Evolutionary conservation across 2,329 filamentous ascomycete species (phyloP), one percentile per base, ranked within the genome.

Genomic region (Periconia sp.): DNA sequence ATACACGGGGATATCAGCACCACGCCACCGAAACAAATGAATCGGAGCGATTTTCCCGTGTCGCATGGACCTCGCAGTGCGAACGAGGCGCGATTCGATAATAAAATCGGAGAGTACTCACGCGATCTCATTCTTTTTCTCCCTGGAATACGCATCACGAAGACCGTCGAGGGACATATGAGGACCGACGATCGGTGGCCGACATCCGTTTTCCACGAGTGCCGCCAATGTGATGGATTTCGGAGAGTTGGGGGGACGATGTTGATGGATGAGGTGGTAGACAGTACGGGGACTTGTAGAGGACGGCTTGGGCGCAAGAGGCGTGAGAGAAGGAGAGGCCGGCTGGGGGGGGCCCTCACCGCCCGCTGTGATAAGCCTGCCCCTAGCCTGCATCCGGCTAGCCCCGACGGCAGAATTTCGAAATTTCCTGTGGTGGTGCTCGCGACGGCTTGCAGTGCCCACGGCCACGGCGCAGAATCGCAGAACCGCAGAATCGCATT

Each of bases 151-250:
- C 55, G 63, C 69, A 69, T 72, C 66, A 64, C 71, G 69, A 59
- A 69, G 59, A 55, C 65, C 65, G 65, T 73, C 70, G 65, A 75
- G 63, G 66, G 73, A 77, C 75, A 78, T 78, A 71, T 70, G 72
- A 73, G 58, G 53, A 57, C 60, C 54, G 58, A 59, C 57, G 47
- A 59, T 54, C 64, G 54, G 60, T 57, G 68, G 68, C 66, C 72
- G 65, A 73, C 73, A 76, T 76, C 74, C 71, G 74, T 74, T 69
- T 68, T 72, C 68, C 68, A 69, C 66, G 61, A 66, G 63, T 63
- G 68, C 57, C 63, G 67, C 66, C 67, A 66, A 63, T 54, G 57
- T 70, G 67, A 66, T 65, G 65, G 56, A 62, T 68, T 69, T 53
- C 49, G 38, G 50, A 50, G 43, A 42, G 57, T 57, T 43, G 50